phyloP scores from a whole-genome alignment of 2,329 filamentous ascomycete genomes.

The Waltergamsia citrina region DNA sequence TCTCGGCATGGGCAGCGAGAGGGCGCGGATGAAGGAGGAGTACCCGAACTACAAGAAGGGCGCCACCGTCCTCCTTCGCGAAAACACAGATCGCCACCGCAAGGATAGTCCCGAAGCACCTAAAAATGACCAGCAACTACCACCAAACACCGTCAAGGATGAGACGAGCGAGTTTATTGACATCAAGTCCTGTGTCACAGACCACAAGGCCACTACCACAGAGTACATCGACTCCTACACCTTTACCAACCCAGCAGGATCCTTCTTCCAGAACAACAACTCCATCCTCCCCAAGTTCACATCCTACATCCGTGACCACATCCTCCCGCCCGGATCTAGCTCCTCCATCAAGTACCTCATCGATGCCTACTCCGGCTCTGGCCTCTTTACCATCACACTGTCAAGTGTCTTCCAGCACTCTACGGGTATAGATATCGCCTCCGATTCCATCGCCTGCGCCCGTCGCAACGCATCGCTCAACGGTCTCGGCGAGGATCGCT shows the following conservation, averaged over 20 bases:
- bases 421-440: conserved; percentile 84
- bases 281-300: conserved; percentile 86
- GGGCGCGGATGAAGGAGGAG: conserved; percentile 64
- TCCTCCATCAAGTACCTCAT: conserved; percentile 69
- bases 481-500: conserved; percentile 54
- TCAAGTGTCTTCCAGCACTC: conserved; percentile 75
- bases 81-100: conserved; percentile 63
- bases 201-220: conserved; percentile 71
- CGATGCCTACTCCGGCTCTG: conserved; percentile 94
- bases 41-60: conserved; percentile 66
- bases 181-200: conserved; percentile 80
- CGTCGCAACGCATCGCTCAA: conserved; percentile 72
- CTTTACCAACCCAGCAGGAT: conserved; percentile 85
- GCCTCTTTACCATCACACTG: conserved; percentile 93
- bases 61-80: conserved; percentile 80
- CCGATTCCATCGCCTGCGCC: conserved; percentile 69
- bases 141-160: conserved; percentile 26
- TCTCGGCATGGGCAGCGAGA: conserved; percentile 67
- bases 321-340: conserved; percentile 42
- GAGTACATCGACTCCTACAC: conserved; percentile 81
- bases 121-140: conserved; percentile 21
- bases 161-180: conserved; percentile 53
- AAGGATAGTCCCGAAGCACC: conserved; percentile 31
- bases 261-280: conserved; percentile 99
- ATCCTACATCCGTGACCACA: conserved; percentile 72